Evolutionary conservation across 805 yeast species (phyloP).

Genomic region (Saccharomyces paradoxus): DNA sequence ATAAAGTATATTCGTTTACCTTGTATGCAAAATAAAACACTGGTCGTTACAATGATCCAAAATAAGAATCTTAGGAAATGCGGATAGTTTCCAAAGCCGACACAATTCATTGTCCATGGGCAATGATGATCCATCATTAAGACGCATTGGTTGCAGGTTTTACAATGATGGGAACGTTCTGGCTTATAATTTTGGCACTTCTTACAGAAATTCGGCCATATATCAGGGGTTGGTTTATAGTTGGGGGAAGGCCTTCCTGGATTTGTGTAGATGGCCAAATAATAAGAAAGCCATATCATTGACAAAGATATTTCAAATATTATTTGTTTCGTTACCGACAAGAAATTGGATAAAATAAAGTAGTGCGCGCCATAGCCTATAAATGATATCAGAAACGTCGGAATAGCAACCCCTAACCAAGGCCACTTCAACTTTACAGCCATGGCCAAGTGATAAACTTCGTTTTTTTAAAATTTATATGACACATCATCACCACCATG

Average conservation of each 20-base stretch:
- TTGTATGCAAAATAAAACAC: constrained; percentile 39
- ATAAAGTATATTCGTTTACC: constrained; percentile 34
- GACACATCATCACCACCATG: neutral
- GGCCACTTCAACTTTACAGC: constrained; percentile 39
- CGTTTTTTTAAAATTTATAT: neutral
- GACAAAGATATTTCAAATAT: constrained; percentile 40
- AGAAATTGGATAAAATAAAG: constrained; percentile 42
- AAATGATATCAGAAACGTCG: constrained; percentile 46
- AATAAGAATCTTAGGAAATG: constrained; percentile 70
- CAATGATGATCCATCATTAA: constrained; percentile 89
- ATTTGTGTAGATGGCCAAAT: constrained; percentile 50
- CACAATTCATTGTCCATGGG: constrained; percentile 91
- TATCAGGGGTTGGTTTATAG: constrained; percentile 32
- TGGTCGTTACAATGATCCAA: constrained; percentile 53
- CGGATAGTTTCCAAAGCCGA: constrained; percentile 70
- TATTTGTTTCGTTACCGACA: constrained; percentile 35
- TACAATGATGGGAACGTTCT: constrained; percentile 80
- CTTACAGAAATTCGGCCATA: constrained; percentile 45
- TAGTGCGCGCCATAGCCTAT: constrained; percentile 58
- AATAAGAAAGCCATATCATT: constrained; percentile 69
- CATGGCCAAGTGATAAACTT: constrained; percentile 14
- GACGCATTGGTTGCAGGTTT: constrained; percentile 64
- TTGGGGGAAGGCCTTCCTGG: constrained; percentile 63
- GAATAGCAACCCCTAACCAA: constrained; percentile 50
- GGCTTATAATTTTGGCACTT: constrained; percentile 73